phyloP scores from a whole-genome alignment of 2,329 filamentous ascomycete species.

The Berkeleyomyces rouxiae region DNA sequence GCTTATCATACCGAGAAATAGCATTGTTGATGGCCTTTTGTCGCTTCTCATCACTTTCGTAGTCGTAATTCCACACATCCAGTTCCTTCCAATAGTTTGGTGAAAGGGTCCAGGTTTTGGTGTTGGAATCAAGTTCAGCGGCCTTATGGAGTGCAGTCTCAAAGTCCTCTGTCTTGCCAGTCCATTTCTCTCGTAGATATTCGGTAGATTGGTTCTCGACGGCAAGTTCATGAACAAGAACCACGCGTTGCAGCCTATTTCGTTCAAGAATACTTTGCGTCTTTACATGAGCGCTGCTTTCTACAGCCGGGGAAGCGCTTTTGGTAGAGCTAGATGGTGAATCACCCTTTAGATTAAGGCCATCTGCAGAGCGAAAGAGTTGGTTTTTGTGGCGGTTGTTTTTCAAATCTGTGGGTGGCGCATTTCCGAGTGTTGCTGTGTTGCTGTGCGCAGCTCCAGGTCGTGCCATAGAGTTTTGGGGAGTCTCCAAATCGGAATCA shows the following conservation, averaged over 20 bases:
- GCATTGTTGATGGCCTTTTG: conserved; percentile 46
- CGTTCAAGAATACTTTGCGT: conserved; percentile 34
- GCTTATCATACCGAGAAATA: conserved; percentile 41
- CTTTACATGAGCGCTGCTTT: conserved; percentile 26
- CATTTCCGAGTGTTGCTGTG: conserved; percentile 9
- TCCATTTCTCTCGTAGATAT: conserved; percentile 33
- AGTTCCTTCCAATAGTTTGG: conserved; percentile 45
- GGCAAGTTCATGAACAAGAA: conserved; percentile 45
- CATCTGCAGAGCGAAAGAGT: conserved; percentile 18
- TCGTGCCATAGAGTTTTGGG: conserved; percentile 30
- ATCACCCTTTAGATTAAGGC: conserved; percentile 28
- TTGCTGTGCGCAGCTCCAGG: conserved; percentile 26
- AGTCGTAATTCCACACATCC: conserved; percentile 46
- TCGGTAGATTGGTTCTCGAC: conserved; percentile 34
- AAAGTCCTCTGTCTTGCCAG: conserved; percentile 37
- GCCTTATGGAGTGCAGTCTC: conserved; percentile 39
- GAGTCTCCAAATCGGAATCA: conserved; percentile 33
- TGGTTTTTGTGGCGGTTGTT: not conserved
- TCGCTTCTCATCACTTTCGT: conserved; percentile 35
- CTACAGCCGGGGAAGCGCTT: conserved; percentile 29
- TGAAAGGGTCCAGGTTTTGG: conserved; percentile 37
- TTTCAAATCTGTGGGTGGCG: conserved; percentile 15
- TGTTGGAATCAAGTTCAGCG: conserved; percentile 32
- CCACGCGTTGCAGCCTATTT: conserved; percentile 34
- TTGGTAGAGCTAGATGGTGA: conserved; percentile 40